Conservation (phyloP, 352 stramenopile genomes). For the Phytophthora foliorum region DNA sequence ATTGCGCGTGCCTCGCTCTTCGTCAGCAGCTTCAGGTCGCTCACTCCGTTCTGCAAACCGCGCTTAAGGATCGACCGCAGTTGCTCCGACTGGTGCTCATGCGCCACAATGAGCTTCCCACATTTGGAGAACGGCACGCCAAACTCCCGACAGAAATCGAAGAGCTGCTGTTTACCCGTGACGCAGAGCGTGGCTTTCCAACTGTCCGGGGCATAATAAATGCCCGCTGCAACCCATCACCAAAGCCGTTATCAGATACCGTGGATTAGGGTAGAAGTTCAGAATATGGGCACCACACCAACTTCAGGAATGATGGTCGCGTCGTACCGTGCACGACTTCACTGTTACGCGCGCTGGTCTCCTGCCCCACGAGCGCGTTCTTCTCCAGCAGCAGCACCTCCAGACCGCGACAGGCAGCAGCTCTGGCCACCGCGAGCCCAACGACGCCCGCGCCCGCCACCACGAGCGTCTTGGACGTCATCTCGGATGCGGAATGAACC, state of each 20-base stretch:
- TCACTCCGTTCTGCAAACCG: conserved; percentile 65
- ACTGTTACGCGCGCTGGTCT: conserved; percentile 93
- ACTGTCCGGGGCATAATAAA: conserved; percentile 94
- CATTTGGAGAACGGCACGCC: conserved; percentile 85
- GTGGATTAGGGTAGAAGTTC: conserved; percentile 7
- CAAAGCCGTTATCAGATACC: conserved; percentile 14
- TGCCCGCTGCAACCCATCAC: conserved; percentile 54
- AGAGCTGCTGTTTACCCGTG: conserved; percentile 88
- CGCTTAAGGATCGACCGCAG: conserved; percentile 49
- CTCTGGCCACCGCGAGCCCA: conserved; percentile 75
- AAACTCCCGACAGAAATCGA: conserved; percentile 92
- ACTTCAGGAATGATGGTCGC: neutral
- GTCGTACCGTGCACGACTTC: conserved; percentile 95
- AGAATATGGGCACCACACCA: conserved; percentile 23
- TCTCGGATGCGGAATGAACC: conserved; percentile 18
- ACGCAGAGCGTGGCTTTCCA: conserved; percentile 95
- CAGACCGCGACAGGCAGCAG: conserved; percentile 58
- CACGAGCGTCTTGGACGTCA: conserved; percentile 65
- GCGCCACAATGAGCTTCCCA: conserved; percentile 97
- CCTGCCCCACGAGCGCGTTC: conserved; percentile 82
- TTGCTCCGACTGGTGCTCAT: conserved; percentile 56
- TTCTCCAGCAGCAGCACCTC: conserved; percentile 92
- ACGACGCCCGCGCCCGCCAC: conserved; percentile 83
- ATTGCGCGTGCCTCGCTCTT: conserved; percentile 48
- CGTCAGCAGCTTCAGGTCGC: conserved; percentile 61